Conservation (phyloP, 1,139 yeast species). For the Magnusiomyces fungicola region DNA sequence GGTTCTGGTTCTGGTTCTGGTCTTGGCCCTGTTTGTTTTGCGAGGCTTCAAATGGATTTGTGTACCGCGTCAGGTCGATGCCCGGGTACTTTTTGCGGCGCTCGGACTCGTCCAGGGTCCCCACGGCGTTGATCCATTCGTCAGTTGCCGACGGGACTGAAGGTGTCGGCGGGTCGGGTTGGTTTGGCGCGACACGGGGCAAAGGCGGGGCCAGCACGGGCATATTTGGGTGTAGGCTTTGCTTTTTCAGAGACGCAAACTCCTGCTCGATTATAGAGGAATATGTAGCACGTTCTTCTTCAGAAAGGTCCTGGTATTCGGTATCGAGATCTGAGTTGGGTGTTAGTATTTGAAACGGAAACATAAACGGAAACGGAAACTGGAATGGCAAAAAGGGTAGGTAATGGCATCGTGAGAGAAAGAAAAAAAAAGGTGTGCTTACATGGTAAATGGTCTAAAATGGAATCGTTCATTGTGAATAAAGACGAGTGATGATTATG, state of each 20-base stretch:
- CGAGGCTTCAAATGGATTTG: not conserved
- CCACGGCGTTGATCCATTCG: not conserved
- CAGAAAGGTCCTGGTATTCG: not conserved
- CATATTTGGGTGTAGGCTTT: too few relatives aligned
- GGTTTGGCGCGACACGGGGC: too few relatives aligned
- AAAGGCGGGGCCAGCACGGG: too few relatives aligned
- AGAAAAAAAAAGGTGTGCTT: not conserved
- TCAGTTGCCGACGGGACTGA: not conserved
- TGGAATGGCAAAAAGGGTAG: too few relatives aligned
- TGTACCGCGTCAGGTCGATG: conserved; percentile 27
- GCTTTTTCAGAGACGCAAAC: too few relatives aligned
- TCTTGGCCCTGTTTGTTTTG: not conserved
- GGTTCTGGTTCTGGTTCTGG: conserved; percentile 17
- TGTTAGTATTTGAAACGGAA: too few relatives aligned
- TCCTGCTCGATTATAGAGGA: not conserved
- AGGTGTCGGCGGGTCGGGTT: too few relatives aligned
- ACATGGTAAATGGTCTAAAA: not conserved
- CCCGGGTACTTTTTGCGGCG: too few relatives aligned
- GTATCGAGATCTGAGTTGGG: conserved; percentile 4
- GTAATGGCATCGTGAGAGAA: too few relatives aligned
- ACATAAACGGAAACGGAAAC: too few relatives aligned
- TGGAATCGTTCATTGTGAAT: too few relatives aligned
- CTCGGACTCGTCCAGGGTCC: not conserved
- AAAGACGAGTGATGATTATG: too few relatives aligned
- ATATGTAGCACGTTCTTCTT: not conserved